Evolutionary conservation across 306 rosid genomes (phyloP), one percentile per base, ranked within the genome.

Genomic region (Spatholobus suberectus): DNA sequence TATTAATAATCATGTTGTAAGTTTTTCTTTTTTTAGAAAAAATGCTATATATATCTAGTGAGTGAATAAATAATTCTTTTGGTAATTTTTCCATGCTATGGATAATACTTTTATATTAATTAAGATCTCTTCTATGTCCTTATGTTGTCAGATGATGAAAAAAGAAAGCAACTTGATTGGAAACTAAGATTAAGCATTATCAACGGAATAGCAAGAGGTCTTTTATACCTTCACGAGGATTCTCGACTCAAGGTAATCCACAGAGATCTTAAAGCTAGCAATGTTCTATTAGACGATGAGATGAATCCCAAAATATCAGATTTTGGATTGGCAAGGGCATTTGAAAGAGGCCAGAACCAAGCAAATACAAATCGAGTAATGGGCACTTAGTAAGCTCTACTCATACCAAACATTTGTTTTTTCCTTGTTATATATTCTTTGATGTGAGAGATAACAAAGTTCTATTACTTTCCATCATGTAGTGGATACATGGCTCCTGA

Each of bases 271-370:
- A 86, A 89, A 74, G 81, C 88, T 2, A 70, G 66, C 62, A 89
- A 89, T 55, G 77, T 89, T 13, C 62, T 89, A 24, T 13, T 89
- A n/a, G 87, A 86, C 23, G 18, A 63, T 23, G 83, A 89, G 17
- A 84, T 86, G 88, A 80, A 73, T 37, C 76, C 87, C 2, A 89
- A 89, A 71, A 89, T 84, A 78, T 84, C 84, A 6, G 87, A 86
- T 59, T 89, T 89, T 63, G 89, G 89, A 58, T 75, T 84, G 47
- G 85, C 91, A 23, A 78, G 81, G 24, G 73, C 88, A 37, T 81
- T 86, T 63, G 58, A 69, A 62, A 78, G 67, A 4, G 77, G 68
- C 23, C 83, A 89, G 12, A 84, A 23, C 40, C 81, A 69, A 1
- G 66, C 86, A 54, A 81, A 84, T 35, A 89, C 89, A 4, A 81